Evolutionary conservation across 2,329 filamentous ascomycete species (phyloP), one percentile per base, ranked within the genome.

Genomic region (Ophiostoma pallidulum): DNA sequence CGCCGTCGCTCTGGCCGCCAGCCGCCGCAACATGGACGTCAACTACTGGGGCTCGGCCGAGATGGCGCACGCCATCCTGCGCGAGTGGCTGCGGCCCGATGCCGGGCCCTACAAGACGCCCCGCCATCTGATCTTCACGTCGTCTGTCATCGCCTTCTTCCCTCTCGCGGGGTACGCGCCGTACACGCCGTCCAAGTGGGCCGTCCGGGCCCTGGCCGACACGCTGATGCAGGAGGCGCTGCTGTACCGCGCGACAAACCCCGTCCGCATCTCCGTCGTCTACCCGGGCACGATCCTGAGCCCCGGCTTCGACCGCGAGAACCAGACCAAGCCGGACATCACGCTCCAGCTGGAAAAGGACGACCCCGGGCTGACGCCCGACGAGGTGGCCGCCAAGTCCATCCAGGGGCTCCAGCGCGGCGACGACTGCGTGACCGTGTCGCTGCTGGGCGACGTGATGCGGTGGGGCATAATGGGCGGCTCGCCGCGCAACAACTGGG

Each of bases 31-130:
- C 63, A 95, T 95, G 87, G 87, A 95, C 60, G 77, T 91, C 56
- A 91, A 96, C 67, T 97, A 87, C 69, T 95, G 83, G 75, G 86
- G 87, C 41, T 80, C 82, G 26, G 83, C 84, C 35, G 92, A 94
- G 63, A 86, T 94, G 67, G 84, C 88, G 32, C 88, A 94, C 61
- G 81, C 86, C 18, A 79, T 84, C 16, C 68, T 96, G 52, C 76
- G 75, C 44, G 74, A 77, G 51, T 96, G 91, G 91, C 76, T 89
- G 38, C 66, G 68, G 4, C 70, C 72, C 12, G 64, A 70, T 12
- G 59, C 70, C 31, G 63, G 70, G 8, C 59, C 71, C 28, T 64
- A 71, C 41, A 57, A 66, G 5, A 67, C 75, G 53, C 71, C 82
- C 9, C 78, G 83, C 47, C 91, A 97, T 65, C 74, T 98, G 54